These are phyloP conservation scores for Moesziomyces sp. DNA, from an alignment of 1,284 basidiomycete species.

Conservation along the genomic window DNA sequence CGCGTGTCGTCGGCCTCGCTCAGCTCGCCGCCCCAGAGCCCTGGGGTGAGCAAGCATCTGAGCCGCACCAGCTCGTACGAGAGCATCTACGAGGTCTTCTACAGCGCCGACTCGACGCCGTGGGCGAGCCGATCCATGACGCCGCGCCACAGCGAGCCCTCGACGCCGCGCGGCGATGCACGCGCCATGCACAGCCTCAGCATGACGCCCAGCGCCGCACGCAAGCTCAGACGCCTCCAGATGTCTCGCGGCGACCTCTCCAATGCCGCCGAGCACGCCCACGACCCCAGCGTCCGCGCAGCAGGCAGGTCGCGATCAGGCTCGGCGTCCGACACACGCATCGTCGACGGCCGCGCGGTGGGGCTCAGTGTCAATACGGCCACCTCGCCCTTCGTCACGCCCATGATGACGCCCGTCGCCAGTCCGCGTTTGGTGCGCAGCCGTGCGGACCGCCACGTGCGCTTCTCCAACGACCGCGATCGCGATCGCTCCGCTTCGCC, in stretches of 20 bases:
- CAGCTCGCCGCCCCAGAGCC: slow-evolving; percentile 14
- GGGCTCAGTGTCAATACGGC: slow-evolving; percentile 32
- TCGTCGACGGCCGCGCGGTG: slow-evolving; percentile 33
- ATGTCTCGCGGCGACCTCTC: slow-evolving; percentile 52
- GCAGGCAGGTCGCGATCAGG: slow-evolving; percentile 6
- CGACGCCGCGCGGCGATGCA: slow-evolving; percentile 33
- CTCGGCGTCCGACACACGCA: slow-evolving; percentile 10
- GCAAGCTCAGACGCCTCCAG: slow-evolving; percentile 52
- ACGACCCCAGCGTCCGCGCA: slow-evolving; percentile 5
- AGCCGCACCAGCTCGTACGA: slow-evolving; percentile 54
- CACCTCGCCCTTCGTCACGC: slow-evolving; percentile 29
- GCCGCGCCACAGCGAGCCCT: slow-evolving; percentile 46
- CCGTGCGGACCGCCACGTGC: slow-evolving; percentile 31
- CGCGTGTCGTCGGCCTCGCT: slow-evolving; percentile 8
- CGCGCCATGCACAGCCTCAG: slow-evolving; percentile 6
- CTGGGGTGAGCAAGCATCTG: slow-evolving; percentile 11
- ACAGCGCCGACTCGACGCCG: slow-evolving; percentile 48
- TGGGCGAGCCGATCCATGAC: slow-evolving; percentile 47
- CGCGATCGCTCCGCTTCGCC: slow-evolving; percentile 12
- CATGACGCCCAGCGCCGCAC: slow-evolving; percentile 54
- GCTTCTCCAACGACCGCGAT: slow-evolving; percentile 11
- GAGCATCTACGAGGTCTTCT: slow-evolving; percentile 63
- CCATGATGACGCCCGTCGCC: slow-evolving; percentile 27
- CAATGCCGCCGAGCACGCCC: slow-evolving; percentile 27
- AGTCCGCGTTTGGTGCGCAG: slow-evolving; percentile 18